Base-by-base conservation (phyloP, 352 stramenopile species). In the Phytophthora pinifolia region DNA sequence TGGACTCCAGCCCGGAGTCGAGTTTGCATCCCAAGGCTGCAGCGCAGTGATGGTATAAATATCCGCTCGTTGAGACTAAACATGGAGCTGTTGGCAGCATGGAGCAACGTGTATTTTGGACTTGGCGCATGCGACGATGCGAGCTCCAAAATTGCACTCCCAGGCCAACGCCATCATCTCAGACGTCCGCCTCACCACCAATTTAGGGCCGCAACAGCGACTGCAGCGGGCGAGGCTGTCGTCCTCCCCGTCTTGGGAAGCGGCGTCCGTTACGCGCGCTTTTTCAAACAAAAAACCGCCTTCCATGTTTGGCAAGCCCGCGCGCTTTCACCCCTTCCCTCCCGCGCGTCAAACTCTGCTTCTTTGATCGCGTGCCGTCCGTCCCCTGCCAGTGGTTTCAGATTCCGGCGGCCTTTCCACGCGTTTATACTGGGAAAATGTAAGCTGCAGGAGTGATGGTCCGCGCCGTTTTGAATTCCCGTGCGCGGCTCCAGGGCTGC, bases 401-500 rank as follows among this genome's bases (percentile, higher is more conserved):
- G 32, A 59, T 64, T 39, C 27, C 3, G 25, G 30, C 30, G 42
- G 10, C 31, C 34, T 52, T 41, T 54, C 12, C 32, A 46, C 50
- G 20, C 42, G 6, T 9, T 7, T 31, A 12, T 2, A 51, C 55
- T 70, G 56, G 27, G 5, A 1, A 6, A 43, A 53, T 60, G 39
- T 70, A 70, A 60, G 37, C 0, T 14, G 10, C n/a, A 55, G 44
- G 35, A 61, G 58, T 66, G 58, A 48, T 59, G 47, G 57, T 62
- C 38, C 6, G 8, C 31, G 7, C 34, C 30, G 53, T 65, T 67
- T 64, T 52, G 42, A 70, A 67, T 59, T 67, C 65, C 60, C 59
- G 32, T 31, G 38, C 52, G 36, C 58, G 38, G 46, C 54, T 38
- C 51, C 52, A 65, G 62, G 61, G 74, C 70, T 79, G 34, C 78